phyloP scores from a whole-genome alignment of 106 monocot genomes.

The Phalaenopsis equestris region DNA sequence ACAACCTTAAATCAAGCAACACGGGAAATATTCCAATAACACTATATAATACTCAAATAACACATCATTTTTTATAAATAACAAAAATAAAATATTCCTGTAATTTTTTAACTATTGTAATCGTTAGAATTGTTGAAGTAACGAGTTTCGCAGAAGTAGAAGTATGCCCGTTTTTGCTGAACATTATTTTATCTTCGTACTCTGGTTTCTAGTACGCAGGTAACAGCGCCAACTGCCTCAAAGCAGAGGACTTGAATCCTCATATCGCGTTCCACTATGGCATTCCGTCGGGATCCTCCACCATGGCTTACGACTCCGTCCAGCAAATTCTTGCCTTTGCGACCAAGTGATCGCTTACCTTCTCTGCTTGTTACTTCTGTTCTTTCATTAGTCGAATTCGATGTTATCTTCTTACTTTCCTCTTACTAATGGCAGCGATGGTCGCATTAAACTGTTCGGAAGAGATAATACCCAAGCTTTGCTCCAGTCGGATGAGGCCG shows the following conservation, averaged over 20 bases:
- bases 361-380: neutral
- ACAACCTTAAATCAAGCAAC: no score
- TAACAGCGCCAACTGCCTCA: conserved; percentile 23
- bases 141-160: no score
- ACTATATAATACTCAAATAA: no score
- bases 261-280: conserved; percentile 73
- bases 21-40: no score
- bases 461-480: conserved; percentile 58
- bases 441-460: conserved; percentile 80
- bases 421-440: conserved; percentile 38
- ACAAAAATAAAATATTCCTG: no score
- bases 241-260: conserved; percentile 56
- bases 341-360: conserved; percentile 35
- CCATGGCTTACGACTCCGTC: conserved; percentile 59
- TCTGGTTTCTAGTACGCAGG: conserved; percentile 5
- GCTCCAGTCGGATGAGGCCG: conserved; percentile 51
- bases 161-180: no score
- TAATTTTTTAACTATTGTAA: no score
- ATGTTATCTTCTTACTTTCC: neutral
- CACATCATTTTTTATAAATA: no score
- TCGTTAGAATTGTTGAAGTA: no score
- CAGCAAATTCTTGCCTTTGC: conserved; percentile 65
- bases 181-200: no score
- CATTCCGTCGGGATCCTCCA: conserved; percentile 41
- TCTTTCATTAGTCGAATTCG: neutral